A percentile compares a stretch with the other conserved stretches of the same genome.
These are phyloP conservation scores for Lasiosphaeria miniovina DNA, from an alignment of 495 filamentous ascomycete species.

Conservation along the genomic window DNA sequence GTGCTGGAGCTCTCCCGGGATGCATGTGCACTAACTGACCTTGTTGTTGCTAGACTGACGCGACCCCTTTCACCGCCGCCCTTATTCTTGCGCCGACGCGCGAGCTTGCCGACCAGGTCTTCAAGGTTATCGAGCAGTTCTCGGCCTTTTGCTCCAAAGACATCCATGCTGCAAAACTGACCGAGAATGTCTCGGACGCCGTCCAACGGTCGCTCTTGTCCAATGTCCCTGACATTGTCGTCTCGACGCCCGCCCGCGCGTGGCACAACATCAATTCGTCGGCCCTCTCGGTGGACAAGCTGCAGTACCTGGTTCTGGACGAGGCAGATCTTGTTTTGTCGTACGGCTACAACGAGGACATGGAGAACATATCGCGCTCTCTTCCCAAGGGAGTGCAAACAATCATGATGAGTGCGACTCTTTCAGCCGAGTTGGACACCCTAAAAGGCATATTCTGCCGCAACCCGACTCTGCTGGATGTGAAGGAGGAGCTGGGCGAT, in stretches of 20 bases:
- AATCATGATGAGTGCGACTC: conserved; percentile 87
- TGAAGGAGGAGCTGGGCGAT: conserved; percentile 66
- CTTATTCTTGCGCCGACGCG: conserved; percentile 91
- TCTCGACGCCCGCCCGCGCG: conserved; percentile 81
- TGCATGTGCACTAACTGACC: too few species aligned
- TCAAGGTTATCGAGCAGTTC: conserved; percentile 67
- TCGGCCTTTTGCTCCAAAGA: conserved; percentile 80
- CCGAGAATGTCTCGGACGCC: conserved; percentile 80
- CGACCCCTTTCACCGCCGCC: conserved; percentile 49
- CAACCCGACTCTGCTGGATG: conserved; percentile 68
- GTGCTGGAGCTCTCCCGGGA: conserved; percentile 12
- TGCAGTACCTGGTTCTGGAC: conserved; percentile 84
- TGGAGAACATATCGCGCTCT: conserved; percentile 69
- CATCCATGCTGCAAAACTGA: conserved; percentile 76
- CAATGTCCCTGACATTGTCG: conserved; percentile 83
- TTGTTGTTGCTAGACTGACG: conserved; percentile 25
- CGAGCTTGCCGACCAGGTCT: conserved; percentile 89
- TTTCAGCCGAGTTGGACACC: conserved; percentile 80
- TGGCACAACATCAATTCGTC: conserved; percentile 66
- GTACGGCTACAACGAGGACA: conserved; percentile 90
- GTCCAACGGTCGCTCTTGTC: conserved; percentile 83
- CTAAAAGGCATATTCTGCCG: conserved; percentile 85
- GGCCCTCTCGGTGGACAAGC: conserved; percentile 62
- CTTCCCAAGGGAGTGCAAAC: conserved; percentile 86
- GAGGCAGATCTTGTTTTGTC: conserved; percentile 93